These are phyloP conservation scores for Lindgomyces ingoldianus DNA, from an alignment of 495 filamentous ascomycete species.

Conservation along the genomic window DNA sequence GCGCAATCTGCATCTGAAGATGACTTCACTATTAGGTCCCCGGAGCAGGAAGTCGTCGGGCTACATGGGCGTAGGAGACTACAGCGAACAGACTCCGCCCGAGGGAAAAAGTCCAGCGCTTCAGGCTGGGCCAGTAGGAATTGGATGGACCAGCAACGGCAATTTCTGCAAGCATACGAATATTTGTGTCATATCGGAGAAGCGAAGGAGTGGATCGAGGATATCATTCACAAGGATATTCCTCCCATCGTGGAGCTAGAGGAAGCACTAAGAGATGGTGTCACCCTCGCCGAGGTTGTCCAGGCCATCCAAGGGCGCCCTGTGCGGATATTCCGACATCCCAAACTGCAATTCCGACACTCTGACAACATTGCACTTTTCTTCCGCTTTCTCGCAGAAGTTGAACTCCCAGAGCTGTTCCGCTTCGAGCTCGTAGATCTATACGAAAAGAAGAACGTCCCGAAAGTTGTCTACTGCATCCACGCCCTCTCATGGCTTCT, in stretches of 20 bases:
- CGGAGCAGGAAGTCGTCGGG: conserved; percentile 81
- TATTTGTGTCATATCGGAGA: conserved; percentile 99
- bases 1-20: conserved; percentile 71
- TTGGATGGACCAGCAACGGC: conserved; percentile 98
- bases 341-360: conserved; percentile 88
- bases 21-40: conserved; percentile 73
- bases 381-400: conserved; percentile 86
- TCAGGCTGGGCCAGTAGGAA: conserved; percentile 79
- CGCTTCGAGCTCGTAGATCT: conserved; percentile 96
- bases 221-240: conserved; percentile 82
- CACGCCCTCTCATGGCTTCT: conserved; percentile 96
- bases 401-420: conserved; percentile 97
- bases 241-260: conserved; percentile 96
- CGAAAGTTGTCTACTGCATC: conserved; percentile 98
- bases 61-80: conserved; percentile 79
- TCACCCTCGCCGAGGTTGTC: conserved; percentile 95
- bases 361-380: conserved; percentile 96
- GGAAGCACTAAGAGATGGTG: conserved; percentile 88
- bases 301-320: conserved; percentile 75
- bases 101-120: conserved; percentile 52
- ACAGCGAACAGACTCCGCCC: conserved; percentile 67
- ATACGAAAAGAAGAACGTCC: conserved; percentile 99
- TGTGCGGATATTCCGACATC: conserved; percentile 79
- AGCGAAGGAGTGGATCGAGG: conserved; percentile 99
- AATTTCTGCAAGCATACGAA: conserved; percentile 96